phyloP scores from a whole-genome alignment of 176 grass and related monocot species.

The Avena insularis region DNA sequence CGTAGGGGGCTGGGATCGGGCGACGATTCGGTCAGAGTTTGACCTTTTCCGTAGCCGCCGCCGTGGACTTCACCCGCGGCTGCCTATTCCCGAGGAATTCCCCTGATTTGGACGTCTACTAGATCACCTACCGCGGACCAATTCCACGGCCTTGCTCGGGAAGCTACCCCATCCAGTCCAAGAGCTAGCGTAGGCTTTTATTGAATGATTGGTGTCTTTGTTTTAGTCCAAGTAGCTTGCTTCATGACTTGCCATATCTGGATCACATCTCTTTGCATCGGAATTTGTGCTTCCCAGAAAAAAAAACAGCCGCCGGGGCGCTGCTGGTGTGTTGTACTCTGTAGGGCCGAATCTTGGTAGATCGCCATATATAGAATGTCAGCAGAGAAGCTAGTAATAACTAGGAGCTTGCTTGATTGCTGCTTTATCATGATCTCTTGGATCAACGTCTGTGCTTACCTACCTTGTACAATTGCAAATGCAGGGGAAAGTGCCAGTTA shows the following conservation, averaged over 20 bases:
- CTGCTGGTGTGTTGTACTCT: background rate
- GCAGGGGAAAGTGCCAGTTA: slow-evolving; percentile 35
- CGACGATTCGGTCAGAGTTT: slow-evolving; percentile 47
- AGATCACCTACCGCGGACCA: slow-evolving; percentile 34
- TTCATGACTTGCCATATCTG: slow-evolving; percentile 18
- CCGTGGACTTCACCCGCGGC: slow-evolving; percentile 1
- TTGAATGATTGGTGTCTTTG: background rate
- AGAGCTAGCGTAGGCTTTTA: background rate
- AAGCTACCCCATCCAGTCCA: background rate
- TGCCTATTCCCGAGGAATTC: slow-evolving; percentile 11
- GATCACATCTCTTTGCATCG: background rate
- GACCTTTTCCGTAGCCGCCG: slow-evolving; percentile 47
- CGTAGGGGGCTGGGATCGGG: background rate
- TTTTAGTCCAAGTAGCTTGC: background rate
- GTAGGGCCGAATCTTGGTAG: slow-evolving; percentile 19
- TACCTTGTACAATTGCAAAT: slow-evolving; percentile 9
- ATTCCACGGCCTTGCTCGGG: slow-evolving; percentile 1
- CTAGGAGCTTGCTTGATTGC: slow-evolving; percentile 2
- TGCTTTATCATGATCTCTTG: background rate
- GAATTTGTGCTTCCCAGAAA: background rate
- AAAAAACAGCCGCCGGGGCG: slow-evolving; percentile 5
- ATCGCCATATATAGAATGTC: background rate
- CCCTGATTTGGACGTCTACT: slow-evolving; percentile 47
- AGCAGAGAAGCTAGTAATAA: background rate
- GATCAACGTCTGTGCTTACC: slow-evolving; percentile 23